Conservation (phyloP, 2,329 filamentous ascomycete genomes). For the Epichloe scottii region DNA sequence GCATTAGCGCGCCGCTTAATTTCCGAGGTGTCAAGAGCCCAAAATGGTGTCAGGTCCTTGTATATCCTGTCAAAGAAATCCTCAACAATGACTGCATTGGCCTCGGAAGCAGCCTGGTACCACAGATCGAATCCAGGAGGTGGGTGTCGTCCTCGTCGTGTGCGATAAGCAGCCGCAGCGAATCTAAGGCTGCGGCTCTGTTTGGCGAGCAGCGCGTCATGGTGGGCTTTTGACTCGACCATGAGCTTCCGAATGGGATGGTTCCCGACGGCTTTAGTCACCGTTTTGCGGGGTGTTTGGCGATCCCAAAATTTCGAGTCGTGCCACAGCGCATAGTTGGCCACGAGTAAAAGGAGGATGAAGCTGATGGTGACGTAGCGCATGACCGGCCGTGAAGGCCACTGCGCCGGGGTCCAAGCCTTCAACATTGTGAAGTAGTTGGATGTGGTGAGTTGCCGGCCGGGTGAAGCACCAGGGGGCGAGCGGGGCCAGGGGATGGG, state of each 20-base stretch:
- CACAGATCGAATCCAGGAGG: constrained; percentile 52
- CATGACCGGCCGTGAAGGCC: constrained; percentile 17
- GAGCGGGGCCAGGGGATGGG: not conserved
- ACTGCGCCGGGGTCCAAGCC: constrained; percentile 4
- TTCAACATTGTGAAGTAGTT: constrained; percentile 4
- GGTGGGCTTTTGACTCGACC: constrained; percentile 29
- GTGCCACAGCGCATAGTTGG: constrained; percentile 21
- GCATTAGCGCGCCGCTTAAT: constrained; percentile 26
- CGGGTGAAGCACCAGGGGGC: not conserved
- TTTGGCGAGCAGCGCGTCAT: constrained; percentile 28
- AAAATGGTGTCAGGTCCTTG: constrained; percentile 49
- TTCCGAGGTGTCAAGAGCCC: constrained; percentile 36
- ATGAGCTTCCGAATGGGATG: constrained; percentile 43
- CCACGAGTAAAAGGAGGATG: constrained; percentile 12
- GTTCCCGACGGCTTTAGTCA: constrained; percentile 14
- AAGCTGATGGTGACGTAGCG: constrained; percentile 17
- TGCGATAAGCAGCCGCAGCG: constrained; percentile 43
- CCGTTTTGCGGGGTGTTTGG: constrained; percentile 6
- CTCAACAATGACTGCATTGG: constrained; percentile 45
- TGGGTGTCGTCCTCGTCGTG: constrained; percentile 44
- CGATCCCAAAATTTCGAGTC: constrained; percentile 16
- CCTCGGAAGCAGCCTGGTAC: constrained; percentile 39
- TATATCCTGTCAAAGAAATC: constrained; percentile 54
- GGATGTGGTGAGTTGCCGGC: not conserved
- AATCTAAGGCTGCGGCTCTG: constrained; percentile 36